Evolutionary conservation across 495 filamentous ascomycete genomes (phyloP), one percentile per base, ranked within the genome.

Genomic region (Hypoxylon subgilvum): DNA sequence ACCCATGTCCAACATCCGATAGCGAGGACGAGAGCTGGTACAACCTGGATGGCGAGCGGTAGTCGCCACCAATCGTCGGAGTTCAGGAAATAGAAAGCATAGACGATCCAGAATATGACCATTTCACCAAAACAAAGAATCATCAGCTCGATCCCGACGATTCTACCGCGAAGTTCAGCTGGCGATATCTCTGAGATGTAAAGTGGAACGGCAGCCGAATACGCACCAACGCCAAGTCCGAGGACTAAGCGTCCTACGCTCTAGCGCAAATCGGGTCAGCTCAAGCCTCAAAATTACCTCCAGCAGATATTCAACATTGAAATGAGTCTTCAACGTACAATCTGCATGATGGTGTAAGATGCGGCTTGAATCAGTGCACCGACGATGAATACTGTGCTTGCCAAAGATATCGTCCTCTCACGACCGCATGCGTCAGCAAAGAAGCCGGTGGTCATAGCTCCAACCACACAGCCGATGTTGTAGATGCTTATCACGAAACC

Each of bases 101-200:
- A 81, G 22, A 81, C 77, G n/a, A 81, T 76, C 27, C 74, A 69
- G n/a, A 75, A 76, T 0, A 73, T 74, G 34, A 75, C 68, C 22
- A 72, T 72, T 2, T 79, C 79, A 38, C 79, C 73, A 61, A 83
- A 82, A 44, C 73, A 81, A 12, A 63, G 41, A 17, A 67, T 67
- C 64, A 67, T 67, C 40, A 63, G 43, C 38, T 63, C 41, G 12
- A 78, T 52, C 35, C 79, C 76, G 23, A 82, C 78, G 1, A 79
- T 72, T 22, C 80, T 68, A 19, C 80, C 80, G 43, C 80, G 69
- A 9, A 79, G 77, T 18, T 69, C 67, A 13, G 73, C 65, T 2
- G 79, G 79, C 8, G 79, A 78, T 47, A 83, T 78, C 51, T 83
- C 80, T 6, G 78, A 78, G 30, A 82, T 61, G 60, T 82, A 83